These are phyloP conservation scores for Phytophthora sp. DNA, from an alignment of 352 stramenopile species.

Conservation along the genomic window DNA sequence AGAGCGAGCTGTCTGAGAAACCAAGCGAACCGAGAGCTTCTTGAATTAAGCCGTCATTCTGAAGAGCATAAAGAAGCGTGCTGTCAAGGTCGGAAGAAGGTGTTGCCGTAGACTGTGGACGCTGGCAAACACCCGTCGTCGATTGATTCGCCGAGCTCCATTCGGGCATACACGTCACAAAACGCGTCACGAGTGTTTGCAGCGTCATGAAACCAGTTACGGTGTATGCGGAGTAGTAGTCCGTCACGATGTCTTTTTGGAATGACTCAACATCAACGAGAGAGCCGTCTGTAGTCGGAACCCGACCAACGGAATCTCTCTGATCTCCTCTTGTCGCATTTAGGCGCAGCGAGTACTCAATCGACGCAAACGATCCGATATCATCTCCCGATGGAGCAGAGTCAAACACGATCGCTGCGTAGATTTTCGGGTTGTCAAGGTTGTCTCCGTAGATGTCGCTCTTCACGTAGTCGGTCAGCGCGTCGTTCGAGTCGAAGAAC, in stretches of 20 bases:
- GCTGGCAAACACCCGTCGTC: conserved; percentile 52
- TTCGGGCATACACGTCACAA: conserved; percentile 59
- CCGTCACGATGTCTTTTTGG: conserved; percentile 35
- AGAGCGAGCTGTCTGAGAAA: background rate
- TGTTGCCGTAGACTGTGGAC: conserved; percentile 30
- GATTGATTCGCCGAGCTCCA: conserved; percentile 45
- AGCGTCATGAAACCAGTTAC: conserved; percentile 61
- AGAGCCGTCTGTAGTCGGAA: conserved; percentile 39
- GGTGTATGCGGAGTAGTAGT: conserved; percentile 50
- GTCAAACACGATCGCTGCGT: conserved; percentile 61
- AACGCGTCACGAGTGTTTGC: conserved; percentile 63
- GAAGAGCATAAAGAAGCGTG: conserved; percentile 32
- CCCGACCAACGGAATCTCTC: conserved; percentile 13
- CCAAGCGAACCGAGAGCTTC: conserved; percentile 21
- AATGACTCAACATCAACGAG: conserved; percentile 28
- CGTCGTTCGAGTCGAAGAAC: conserved; percentile 52
- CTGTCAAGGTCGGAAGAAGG: conserved; percentile 27
- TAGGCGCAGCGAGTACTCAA: conserved; percentile 67
- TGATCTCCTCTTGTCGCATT: conserved; percentile 44
- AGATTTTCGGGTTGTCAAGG: conserved; percentile 54
- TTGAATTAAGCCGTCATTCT: conserved; percentile 41
- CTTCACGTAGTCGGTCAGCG: conserved; percentile 51
- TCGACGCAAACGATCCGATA: conserved; percentile 45
- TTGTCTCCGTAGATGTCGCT: conserved; percentile 47
- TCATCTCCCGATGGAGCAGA: conserved; percentile 30